Percentiles rank a stretch among this genome's conserved stretches.
phyloP scores from a whole-genome alignment of 1,139 yeast species.

The Zhuliangozyma parablackwelliae region DNA sequence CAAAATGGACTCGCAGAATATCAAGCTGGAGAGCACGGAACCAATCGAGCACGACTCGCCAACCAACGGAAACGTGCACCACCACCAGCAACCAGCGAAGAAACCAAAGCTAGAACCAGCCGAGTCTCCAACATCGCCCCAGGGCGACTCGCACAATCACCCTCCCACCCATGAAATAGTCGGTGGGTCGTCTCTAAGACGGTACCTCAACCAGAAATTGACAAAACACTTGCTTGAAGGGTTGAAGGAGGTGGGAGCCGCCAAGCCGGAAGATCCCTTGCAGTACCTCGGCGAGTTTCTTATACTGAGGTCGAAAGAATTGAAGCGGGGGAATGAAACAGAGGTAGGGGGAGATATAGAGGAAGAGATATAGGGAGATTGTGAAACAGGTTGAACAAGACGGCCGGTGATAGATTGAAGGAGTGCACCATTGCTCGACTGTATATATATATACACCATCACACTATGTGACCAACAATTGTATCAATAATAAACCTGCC shows the following conservation, averaged over 20 bases:
- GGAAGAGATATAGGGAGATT: too few species aligned
- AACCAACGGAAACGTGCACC: background rate
- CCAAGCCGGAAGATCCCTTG: slow-evolving; percentile 68
- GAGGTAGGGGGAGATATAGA: background rate
- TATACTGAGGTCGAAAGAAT: slow-evolving; percentile 43
- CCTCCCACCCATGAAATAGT: slow-evolving; percentile 50
- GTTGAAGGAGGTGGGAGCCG: slow-evolving; percentile 53
- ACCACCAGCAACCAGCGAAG: slow-evolving; percentile 3
- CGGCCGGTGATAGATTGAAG: too few species aligned
- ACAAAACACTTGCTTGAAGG: slow-evolving; percentile 69
- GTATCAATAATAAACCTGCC: too few species aligned
- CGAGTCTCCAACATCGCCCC: too few species aligned
- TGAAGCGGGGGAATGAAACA: slow-evolving; percentile 7
- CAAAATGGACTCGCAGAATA: background rate
- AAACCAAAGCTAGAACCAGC: slow-evolving; percentile 7
- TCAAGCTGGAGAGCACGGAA: background rate
- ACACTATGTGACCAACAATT: too few species aligned
- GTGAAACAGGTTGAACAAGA: too few species aligned
- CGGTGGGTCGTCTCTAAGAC: slow-evolving; percentile 80
- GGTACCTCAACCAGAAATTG: slow-evolving; percentile 68
- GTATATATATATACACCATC: too few species aligned
- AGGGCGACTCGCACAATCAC: slow-evolving; percentile 4
- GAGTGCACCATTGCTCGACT: too few species aligned
- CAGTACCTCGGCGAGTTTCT: slow-evolving; percentile 67
- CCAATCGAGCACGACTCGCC: background rate